Base-by-base conservation (phyloP, 148 eudicot genomes). In the Linanthus parryae region DNA sequence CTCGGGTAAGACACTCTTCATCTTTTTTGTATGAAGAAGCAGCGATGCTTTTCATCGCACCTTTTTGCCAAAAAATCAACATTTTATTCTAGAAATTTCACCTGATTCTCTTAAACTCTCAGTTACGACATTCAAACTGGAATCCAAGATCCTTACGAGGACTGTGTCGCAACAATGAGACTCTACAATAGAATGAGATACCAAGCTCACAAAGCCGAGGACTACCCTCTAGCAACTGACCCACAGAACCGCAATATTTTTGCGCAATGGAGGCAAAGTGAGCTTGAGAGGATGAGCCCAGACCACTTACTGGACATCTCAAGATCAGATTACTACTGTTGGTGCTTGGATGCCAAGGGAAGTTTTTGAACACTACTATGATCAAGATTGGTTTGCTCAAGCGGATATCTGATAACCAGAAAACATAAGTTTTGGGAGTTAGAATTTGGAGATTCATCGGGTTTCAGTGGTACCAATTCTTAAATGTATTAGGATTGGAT, bases 71-170 rank as follows among this genome's bases (percentile, higher is more conserved):
- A 3, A 18, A 29, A 24, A 10, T 15, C 16, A 28, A 8, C 10
- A 8, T 19, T 52, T n/a, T 2, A 41, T 31, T 39, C 12, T 16
- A 33, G 48, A 29, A 1, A 8, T 52, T 22, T 7, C 11, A 35
- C 18, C 13, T 18, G 30, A 38, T 34, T 46, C 25, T 36, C 18
- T n/a, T 24, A 39, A n/a, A n/a, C 15, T 29, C 48, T 30, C 67
- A 92, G 96, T 36, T 87, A 84, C 20, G 96, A 92, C 44, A 92
- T 92, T 65, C 98, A 92, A 57, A 81, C 56, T 19, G 89, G 89
- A 3, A 64, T 87, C 18, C 98, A 84, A 79, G 98, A 92, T 57
- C 96, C 96, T 22, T 92, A 81, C 35, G 96, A 92, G 37, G 96
- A 92, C 44, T 79, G 87, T 48, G 84, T 79, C 26, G 83, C 96